Conservation (phyloP, 1,139 yeast genomes). For the Yamadazyma sp. region DNA sequence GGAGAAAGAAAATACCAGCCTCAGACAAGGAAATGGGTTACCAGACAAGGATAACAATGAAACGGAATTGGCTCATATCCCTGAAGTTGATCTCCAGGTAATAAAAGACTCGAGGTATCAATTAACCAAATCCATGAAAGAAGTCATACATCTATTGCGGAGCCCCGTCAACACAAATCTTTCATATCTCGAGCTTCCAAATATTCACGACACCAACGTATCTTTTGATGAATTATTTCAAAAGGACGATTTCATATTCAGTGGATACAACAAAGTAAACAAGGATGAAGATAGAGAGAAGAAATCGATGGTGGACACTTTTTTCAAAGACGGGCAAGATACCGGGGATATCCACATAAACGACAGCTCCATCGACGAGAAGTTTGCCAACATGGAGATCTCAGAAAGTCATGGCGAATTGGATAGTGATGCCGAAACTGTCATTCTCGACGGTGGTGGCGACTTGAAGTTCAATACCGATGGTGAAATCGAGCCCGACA, state of each 20-base stretch:
- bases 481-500: constrained; percentile 10
- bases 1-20: constrained; percentile 17
- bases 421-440: constrained; percentile 29
- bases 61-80: constrained; percentile 19
- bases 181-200: constrained; percentile 17
- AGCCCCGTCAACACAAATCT: constrained; percentile 27
- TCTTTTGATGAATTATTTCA: constrained; percentile 21
- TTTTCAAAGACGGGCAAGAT: constrained; percentile 8
- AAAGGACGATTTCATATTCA: constrained; percentile 16
- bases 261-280: constrained; percentile 11
- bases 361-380: constrained; percentile 6
- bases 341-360: constrained; percentile 2
- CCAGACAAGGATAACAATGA: neutral
- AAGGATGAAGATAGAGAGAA: constrained; percentile 3
- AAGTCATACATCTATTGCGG: constrained; percentile 40
- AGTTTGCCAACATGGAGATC: constrained; percentile 7
- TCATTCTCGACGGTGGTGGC: constrained; percentile 21
- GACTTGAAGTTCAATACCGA: constrained; percentile 11
- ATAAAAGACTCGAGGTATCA: constrained; percentile 42
- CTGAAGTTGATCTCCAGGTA: constrained; percentile 40
- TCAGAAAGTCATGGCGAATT: constrained; percentile 2
- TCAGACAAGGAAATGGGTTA: constrained; percentile 6
- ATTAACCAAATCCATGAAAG: constrained; percentile 43
- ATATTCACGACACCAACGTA: constrained; percentile 13
- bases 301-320: constrained; percentile 8